Conservation (phyloP, 2,329 filamentous ascomycete genomes). For the Ambrosiella beaveri region DNA sequence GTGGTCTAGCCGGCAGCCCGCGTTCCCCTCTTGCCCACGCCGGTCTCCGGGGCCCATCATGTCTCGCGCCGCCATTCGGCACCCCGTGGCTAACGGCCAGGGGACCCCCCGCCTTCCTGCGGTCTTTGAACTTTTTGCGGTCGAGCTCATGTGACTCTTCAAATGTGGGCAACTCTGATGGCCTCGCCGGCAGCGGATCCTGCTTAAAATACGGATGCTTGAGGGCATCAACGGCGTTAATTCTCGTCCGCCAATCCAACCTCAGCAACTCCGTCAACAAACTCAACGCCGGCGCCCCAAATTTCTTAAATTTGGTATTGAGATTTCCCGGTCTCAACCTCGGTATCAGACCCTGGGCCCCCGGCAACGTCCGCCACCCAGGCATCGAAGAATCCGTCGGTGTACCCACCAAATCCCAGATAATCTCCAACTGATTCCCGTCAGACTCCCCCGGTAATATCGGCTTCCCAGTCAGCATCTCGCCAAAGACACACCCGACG, state of each 20-base stretch:
- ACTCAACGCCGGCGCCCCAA: conserved; percentile 54
- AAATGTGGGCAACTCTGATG: conserved; percentile 76
- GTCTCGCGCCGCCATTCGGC: conserved; percentile 7
- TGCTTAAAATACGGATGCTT: conserved; percentile 83
- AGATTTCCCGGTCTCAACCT: conserved; percentile 47
- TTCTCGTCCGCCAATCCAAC: conserved; percentile 73
- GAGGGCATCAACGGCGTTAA: conserved; percentile 87
- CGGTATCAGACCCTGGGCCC: conserved; percentile 57
- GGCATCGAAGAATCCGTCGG: conserved; percentile 88
- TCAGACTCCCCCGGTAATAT: conserved; percentile 86
- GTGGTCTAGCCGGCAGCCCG: conserved; percentile 8
- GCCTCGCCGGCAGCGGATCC: conserved; percentile 58
- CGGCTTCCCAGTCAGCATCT: conserved; percentile 89
- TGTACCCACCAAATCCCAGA: conserved; percentile 81
- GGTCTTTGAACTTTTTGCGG: conserved; percentile 72
- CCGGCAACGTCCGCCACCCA: conserved; percentile 67
- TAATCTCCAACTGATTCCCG: conserved; percentile 74
- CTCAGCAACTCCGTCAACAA: conserved; percentile 68
- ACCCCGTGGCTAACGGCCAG: neutral
- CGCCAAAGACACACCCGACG: conserved; percentile 95
- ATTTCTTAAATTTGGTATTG: conserved; percentile 57
- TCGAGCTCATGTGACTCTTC: conserved; percentile 97
- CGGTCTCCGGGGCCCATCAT: conserved; percentile 21
- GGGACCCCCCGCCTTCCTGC: conserved; percentile 29
- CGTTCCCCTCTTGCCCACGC: conserved; percentile 17